phyloP scores from a whole-genome alignment of 2,329 filamentous ascomycete species.

The Alternaria brassicicola region DNA sequence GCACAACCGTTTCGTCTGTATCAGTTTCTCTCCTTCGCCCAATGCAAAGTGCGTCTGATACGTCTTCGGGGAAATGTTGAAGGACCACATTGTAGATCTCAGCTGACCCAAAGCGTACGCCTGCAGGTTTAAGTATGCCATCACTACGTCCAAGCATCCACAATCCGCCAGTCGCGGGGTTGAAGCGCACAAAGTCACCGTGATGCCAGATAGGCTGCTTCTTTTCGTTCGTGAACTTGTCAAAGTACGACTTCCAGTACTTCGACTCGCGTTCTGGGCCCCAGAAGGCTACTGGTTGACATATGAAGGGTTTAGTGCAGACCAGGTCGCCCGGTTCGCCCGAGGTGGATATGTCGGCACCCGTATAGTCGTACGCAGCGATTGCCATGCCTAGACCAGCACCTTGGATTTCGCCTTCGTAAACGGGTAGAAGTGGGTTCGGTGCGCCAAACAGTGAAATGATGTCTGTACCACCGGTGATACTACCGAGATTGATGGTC shows the following conservation, averaged over 20 bases:
- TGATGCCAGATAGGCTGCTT: conserved; percentile 79
- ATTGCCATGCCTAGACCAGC: conserved; percentile 59
- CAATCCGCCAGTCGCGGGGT: conserved; percentile 74
- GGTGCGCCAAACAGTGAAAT: conserved; percentile 92
- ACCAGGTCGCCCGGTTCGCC: conserved; percentile 85
- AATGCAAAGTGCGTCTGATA: conserved; percentile 88
- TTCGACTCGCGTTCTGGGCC: conserved; percentile 73
- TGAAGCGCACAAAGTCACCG: conserved; percentile 83
- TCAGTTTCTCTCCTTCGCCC: conserved; percentile 75
- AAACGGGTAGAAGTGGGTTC: conserved; percentile 61
- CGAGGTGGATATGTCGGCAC: conserved; percentile 62
- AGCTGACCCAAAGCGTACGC: conserved; percentile 88
- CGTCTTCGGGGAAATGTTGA: conserved; percentile 75
- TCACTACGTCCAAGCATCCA: conserved; percentile 93
- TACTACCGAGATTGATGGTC: conserved; percentile 84
- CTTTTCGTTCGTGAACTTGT: conserved; percentile 66
- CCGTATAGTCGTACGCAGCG: conserved; percentile 59
- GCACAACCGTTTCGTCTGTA: conserved; percentile 81
- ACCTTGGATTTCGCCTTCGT: conserved; percentile 58
- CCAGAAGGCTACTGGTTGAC: conserved; percentile 90
- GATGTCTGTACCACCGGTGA: conserved; percentile 96
- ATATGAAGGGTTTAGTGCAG: conserved; percentile 84
- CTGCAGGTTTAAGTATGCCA: conserved; percentile 89
- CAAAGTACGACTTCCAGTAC: conserved; percentile 86
- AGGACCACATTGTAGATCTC: conserved; percentile 97